Evolutionary conservation across 768 basidiomycete genomes (phyloP), one percentile per base, ranked within the genome.

Genomic region (Tricholoma matsutake): DNA sequence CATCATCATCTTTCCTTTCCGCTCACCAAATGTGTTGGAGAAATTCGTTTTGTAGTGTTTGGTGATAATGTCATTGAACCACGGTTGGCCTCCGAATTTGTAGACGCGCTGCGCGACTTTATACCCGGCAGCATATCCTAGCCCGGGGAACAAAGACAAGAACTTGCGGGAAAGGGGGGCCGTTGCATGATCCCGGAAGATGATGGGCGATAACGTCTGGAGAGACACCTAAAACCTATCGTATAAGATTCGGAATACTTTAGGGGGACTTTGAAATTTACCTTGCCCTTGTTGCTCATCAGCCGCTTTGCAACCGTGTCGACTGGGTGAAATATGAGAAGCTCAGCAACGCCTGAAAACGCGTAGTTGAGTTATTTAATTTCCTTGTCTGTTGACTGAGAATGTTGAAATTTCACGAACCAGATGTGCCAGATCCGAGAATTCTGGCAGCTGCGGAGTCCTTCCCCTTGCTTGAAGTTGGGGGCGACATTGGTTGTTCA

Each of bases 41-140:
- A 96, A 97, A 57, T 79, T 70, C n/a, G 82, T 78, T 74, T 91
- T 91, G 80, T 89, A 93, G 76, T 95, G 81, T 68, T 83, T 85
- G 64, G 82, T 82, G 74, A 99, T 87, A 71, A 96, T 68, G 77
- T 98, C 97, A 77, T 94, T 91, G 76, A 98, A 97, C 83, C 88
- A 98, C 13, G 96, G 96, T 77, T 99, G 96, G 5, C 96, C 96
- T 63, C 96, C 96, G 69, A 98, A 99, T 78, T 97, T 99, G 87
- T 96, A 96, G 68, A 94, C 83, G 56, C 95, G 86, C 76, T 98
- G 95, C 0, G 93, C 76, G 69, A 98, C 78, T 75, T 98, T 99
- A 86, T 98, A 99, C 4, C 97, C 96, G 28, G 96, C 97, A 4
- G 97, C 96, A 72, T 99, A 99, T 2, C 96, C 96, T 3, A 99